phyloP scores from a whole-genome alignment of 768 basidiomycete genomes.

The Russula sp. region DNA sequence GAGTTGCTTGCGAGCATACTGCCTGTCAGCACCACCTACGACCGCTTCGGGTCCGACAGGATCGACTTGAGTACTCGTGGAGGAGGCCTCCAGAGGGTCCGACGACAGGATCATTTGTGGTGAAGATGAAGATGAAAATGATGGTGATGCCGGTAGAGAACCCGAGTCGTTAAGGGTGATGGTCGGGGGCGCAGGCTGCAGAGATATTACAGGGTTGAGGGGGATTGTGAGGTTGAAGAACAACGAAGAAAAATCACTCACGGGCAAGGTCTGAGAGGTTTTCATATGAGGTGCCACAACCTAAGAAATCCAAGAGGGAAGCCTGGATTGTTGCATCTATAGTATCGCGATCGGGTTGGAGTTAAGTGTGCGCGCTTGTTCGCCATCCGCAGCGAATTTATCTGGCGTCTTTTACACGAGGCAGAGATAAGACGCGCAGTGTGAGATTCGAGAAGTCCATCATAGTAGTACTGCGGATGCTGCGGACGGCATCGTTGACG shows the following conservation, averaged over 20 bases:
- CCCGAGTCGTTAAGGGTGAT: background rate
- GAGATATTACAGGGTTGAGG: background rate
- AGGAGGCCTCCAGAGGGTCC: background rate
- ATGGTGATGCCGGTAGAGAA: background rate
- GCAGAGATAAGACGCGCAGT: background rate
- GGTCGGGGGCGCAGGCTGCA: background rate
- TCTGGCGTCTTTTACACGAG: background rate
- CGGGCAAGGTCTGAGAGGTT: background rate
- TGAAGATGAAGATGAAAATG: background rate
- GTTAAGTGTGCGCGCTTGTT: conserved; percentile 7
- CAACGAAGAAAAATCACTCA: background rate
- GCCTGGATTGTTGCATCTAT: background rate
- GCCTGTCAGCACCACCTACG: background rate
- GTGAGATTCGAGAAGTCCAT: background rate
- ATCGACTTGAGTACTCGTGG: conserved; percentile 7
- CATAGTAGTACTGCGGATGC: background rate
- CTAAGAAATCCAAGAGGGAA: background rate
- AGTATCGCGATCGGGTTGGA: too few relatives aligned
- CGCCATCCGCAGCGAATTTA: background rate
- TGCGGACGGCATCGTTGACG: background rate
- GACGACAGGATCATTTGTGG: background rate
- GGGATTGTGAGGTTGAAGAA: background rate
- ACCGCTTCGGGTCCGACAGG: background rate
- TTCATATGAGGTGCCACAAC: conserved; percentile 9
- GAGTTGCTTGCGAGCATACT: background rate